Conservation (phyloP, 345 rosid species). For the Dipteronia dyeriana region DNA sequence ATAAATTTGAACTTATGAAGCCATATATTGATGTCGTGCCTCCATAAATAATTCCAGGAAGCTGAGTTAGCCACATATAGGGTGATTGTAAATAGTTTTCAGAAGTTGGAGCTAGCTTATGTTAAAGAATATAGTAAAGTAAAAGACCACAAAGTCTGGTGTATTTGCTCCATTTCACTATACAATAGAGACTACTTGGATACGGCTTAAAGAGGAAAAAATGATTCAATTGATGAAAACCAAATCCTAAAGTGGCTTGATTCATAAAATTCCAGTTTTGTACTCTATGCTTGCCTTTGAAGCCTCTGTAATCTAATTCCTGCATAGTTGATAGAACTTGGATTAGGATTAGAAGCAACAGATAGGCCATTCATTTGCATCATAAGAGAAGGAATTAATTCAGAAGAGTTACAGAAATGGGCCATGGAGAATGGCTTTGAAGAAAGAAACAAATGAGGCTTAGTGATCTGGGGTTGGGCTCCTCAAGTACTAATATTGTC, state of each 20-base stretch:
- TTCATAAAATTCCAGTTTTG: slow-evolving; percentile 6
- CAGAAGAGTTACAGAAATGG: slow-evolving; percentile 11
- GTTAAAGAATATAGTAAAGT: slow-evolving; percentile 23
- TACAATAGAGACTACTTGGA: slow-evolving; percentile 21
- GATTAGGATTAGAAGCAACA: slow-evolving; percentile 22
- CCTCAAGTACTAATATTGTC: slow-evolving; percentile 22
- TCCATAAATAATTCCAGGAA: slow-evolving; percentile 17
- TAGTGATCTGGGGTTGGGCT: slow-evolving; percentile 22
- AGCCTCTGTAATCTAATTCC: slow-evolving; percentile 18
- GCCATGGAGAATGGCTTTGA: neutral
- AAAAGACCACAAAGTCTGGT: slow-evolving; percentile 23
- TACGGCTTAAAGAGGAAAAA: slow-evolving; percentile 32
- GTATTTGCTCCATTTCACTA: slow-evolving; percentile 38
- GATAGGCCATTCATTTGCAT: slow-evolving; percentile 11
- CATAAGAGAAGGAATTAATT: neutral
- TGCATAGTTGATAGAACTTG: slow-evolving; percentile 18
- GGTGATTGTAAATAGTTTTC: slow-evolving; percentile 36
- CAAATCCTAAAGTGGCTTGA: slow-evolving; percentile 31
- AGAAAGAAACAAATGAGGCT: slow-evolving; percentile 21
- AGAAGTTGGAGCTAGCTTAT: slow-evolving; percentile 36
- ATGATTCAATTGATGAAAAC: slow-evolving; percentile 19
- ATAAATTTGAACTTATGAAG: slow-evolving; percentile 27
- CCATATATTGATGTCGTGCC: slow-evolving; percentile 20
- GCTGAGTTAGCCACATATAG: slow-evolving; percentile 37
- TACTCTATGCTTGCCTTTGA: slow-evolving; percentile 20